Evolutionary conservation across 352 stramenopile genomes (phyloP).

Genomic region (Halophytophthora polymorphica): DNA sequence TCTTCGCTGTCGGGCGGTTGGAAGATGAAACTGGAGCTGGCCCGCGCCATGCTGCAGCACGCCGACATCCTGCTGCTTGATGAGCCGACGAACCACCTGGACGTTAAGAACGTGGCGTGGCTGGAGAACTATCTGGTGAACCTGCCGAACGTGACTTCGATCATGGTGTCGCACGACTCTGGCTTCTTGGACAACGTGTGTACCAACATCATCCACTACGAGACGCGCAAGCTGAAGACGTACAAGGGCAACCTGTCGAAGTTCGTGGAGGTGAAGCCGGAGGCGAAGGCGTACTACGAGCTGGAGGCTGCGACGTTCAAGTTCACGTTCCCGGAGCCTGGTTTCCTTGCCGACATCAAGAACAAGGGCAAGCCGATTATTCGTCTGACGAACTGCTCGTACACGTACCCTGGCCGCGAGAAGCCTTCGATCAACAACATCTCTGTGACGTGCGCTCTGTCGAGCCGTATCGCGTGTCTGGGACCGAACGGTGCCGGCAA

Average conservation of each 20-base stretch:
- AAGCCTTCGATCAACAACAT: conserved; percentile 87
- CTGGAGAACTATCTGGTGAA: conserved; percentile 90
- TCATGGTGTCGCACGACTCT: conserved; percentile 96
- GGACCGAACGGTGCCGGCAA: conserved; percentile 94
- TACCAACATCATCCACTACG: conserved; percentile 98
- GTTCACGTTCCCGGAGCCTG: conserved; percentile 85
- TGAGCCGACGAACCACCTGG: conserved; percentile 94
- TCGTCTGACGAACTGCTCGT: conserved; percentile 84
- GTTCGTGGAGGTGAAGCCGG: conserved; percentile 84
- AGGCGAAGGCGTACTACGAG: conserved; percentile 90
- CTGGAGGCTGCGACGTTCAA: conserved; percentile 81
- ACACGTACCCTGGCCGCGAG: conserved; percentile 72
- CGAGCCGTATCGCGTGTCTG: conserved; percentile 76
- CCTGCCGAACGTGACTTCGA: conserved; percentile 87
- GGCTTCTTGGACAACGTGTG: conserved; percentile 97
- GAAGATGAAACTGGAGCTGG: conserved; percentile 95
- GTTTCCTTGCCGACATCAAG: conserved; percentile 89
- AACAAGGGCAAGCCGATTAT: conserved; percentile 91
- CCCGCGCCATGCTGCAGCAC: conserved; percentile 93
- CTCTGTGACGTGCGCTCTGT: conserved; percentile 74
- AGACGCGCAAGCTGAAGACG: conserved; percentile 89
- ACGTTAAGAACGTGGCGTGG: conserved; percentile 92
- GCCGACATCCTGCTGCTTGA: conserved; percentile 96
- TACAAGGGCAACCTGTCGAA: conserved; percentile 87
- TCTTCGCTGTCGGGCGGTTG: conserved; percentile 94